Conservation (phyloP, 768 basidiomycete genomes). For the Rhizopogon sp. region DNA sequence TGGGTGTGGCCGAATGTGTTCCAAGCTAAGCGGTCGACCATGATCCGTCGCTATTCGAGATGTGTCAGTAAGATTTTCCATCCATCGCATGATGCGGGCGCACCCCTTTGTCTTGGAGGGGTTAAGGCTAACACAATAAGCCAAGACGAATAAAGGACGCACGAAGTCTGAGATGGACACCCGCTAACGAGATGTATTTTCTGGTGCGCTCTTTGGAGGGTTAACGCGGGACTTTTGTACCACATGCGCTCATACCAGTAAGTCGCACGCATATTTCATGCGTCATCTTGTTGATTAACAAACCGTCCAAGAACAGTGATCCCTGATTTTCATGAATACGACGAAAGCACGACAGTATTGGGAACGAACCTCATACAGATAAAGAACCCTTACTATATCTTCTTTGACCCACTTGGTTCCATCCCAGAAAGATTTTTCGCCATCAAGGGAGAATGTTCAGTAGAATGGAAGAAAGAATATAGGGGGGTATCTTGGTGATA, state of each 20-base stretch:
- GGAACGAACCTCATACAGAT: background rate
- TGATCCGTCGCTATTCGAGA: background rate
- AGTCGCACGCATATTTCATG: background rate
- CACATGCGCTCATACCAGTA: background rate
- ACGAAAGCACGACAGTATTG: background rate
- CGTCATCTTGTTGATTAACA: background rate
- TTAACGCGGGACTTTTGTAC: background rate
- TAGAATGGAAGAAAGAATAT: background rate
- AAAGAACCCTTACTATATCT: background rate
- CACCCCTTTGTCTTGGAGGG: background rate
- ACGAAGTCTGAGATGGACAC: constrained; percentile 2
- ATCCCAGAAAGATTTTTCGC: background rate
- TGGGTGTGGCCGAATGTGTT: background rate
- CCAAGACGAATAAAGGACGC: background rate
- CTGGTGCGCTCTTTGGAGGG: constrained; percentile 1
- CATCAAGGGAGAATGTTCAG: background rate
- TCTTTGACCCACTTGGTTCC: background rate
- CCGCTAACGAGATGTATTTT: background rate
- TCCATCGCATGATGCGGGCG: background rate
- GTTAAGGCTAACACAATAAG: background rate
- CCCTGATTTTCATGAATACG: background rate
- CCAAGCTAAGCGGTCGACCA: background rate
- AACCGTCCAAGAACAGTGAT: background rate
- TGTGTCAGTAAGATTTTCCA: background rate
- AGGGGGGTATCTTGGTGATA: background rate